Evolutionary conservation across 2,329 filamentous ascomycete genomes (phyloP).

Genomic region (Cladophialophora immunda): DNA sequence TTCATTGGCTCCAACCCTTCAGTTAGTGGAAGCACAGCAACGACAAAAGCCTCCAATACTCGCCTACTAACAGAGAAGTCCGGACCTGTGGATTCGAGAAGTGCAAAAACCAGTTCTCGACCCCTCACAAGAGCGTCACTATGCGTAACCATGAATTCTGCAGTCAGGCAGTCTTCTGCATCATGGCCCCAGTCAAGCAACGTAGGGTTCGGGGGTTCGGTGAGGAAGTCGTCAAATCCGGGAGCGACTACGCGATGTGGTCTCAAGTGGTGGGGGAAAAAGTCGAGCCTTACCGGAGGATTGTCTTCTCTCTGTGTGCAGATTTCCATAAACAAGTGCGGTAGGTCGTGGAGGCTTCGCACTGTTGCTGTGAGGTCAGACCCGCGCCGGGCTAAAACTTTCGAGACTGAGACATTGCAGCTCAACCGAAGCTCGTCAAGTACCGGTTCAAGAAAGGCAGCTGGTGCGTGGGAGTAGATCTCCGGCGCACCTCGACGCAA

Average conservation of each 20-base stretch:
- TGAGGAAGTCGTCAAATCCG: not conserved
- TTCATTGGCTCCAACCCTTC: not conserved
- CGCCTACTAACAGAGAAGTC: not conserved
- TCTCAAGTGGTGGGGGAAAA: not conserved
- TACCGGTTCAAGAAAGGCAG: not conserved
- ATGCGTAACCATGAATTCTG: not conserved
- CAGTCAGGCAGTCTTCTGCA: not conserved
- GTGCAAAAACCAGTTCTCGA: not conserved
- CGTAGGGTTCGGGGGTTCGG: not conserved
- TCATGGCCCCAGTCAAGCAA: not conserved
- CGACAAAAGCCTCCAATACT: not conserved
- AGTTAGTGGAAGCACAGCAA: not conserved
- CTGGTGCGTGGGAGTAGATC: not conserved
- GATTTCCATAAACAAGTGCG: not conserved
- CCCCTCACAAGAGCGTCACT: not conserved
- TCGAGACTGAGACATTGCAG: not conserved
- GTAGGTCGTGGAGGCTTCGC: not conserved
- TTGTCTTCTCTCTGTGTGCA: not conserved
- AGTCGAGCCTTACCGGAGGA: not conserved
- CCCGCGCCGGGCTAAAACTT: not conserved
- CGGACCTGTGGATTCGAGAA: not conserved
- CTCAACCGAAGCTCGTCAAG: not conserved
- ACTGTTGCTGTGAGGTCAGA: not conserved
- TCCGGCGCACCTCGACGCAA: conserved; percentile 4
- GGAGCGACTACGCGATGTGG: not conserved